Evolutionary conservation across 2,329 filamentous ascomycete species (phyloP).

Genomic region (Pyrenophora seminiperda): DNA sequence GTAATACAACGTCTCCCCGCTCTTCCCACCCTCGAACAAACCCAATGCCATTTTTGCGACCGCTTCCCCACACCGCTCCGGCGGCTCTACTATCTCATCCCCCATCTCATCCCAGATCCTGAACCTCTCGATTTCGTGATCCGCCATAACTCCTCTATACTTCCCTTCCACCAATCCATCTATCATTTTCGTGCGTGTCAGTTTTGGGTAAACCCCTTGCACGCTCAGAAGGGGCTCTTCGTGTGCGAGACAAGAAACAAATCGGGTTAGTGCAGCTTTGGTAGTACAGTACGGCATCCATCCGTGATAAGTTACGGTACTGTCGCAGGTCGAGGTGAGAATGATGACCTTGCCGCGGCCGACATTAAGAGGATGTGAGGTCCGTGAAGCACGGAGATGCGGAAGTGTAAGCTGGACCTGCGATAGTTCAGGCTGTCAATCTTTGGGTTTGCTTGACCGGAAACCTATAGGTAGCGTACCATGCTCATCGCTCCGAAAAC

Average conservation of each 20-base stretch:
- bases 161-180: slow-evolving; percentile 26
- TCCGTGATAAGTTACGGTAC: slow-evolving; percentile 27
- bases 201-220: slow-evolving; percentile 34
- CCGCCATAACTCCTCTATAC: slow-evolving; percentile 32
- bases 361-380: slow-evolving; percentile 20
- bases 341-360: slow-evolving; percentile 29
- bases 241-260: slow-evolving; percentile 31
- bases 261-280: slow-evolving; percentile 34
- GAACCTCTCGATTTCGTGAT: slow-evolving; percentile 37
- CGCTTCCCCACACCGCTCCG: slow-evolving; percentile 29
- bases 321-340: slow-evolving; percentile 31
- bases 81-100: slow-evolving; percentile 33
- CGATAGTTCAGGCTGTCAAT: not conserved
- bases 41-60: slow-evolving; percentile 32
- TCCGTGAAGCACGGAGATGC: slow-evolving; percentile 22
- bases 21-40: slow-evolving; percentile 28
- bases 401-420: slow-evolving; percentile 30
- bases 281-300: slow-evolving; percentile 34
- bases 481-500: slow-evolving; percentile 34
- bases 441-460: no score
- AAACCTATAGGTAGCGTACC: slow-evolving; percentile 12
- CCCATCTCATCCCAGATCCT: slow-evolving; percentile 31
- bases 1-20: slow-evolving; percentile 31
- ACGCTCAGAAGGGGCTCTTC: slow-evolving; percentile 29
- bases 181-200: slow-evolving; percentile 36